Evolutionary conservation across 352 stramenopile genomes (phyloP), one percentile per base, ranked within the genome.

Genomic region (Phytophthora foliorum): DNA sequence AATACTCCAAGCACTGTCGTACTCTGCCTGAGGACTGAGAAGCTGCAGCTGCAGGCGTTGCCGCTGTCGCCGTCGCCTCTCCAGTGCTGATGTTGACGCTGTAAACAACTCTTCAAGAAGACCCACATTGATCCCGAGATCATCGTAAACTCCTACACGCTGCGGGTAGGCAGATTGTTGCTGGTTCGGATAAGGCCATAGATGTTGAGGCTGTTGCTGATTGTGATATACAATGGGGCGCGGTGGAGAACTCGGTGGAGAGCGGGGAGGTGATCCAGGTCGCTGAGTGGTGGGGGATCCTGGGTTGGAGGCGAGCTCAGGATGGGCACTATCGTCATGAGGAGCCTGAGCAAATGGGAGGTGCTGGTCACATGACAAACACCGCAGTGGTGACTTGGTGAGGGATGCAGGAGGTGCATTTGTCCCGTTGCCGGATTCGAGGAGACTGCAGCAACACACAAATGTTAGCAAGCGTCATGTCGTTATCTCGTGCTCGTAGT

Each of bases 361-460:
- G 22, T 69, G 71, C 51, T 90, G 81, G 48, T 92, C 81, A 32
- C 84, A 90, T 9, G 81, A 88, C 29, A 92, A 54, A 51, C 84
- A 92, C 13, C 78, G 76, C 57, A 86, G 76, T 1, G 84, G 81
- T 8, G 77, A 78, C 56, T 90, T 90, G 29, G 77, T 77, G 9
- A 92, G 59, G 7, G 69, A 87, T 7, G 69, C 69, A 11, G 72
- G 50, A 8, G 69, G 69, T 10, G 25, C 32, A 11, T 46, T 49
- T 0, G 45, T 11, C 8, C 32, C 25, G 13, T 55, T 72, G 31
- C 76, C 80, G 27, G 62, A 53, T 68, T 78, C 60, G 11, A 84
- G 53, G 22, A 84, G 51, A 38, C 75, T 81, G 19, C 10, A 54
- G n/a, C 6, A 45, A 39, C 11, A 34, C 24, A 38, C 32, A 57